Evolutionary conservation across 2,329 filamentous ascomycete species (phyloP), one percentile per base, ranked within the genome.

Genomic region (Trichoderma asperellum): DNA sequence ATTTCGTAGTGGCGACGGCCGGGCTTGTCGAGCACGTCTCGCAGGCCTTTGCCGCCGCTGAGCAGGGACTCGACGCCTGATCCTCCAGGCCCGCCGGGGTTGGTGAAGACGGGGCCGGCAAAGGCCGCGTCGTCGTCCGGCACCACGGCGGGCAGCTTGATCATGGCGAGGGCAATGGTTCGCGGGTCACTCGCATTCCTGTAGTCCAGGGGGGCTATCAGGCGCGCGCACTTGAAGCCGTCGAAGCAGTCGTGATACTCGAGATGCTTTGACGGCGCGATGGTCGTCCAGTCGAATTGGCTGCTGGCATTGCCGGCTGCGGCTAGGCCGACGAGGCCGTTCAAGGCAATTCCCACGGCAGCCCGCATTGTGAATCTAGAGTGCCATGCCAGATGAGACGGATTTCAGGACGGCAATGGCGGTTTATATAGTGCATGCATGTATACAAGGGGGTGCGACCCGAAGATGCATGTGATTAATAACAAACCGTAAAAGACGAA

Each of bases 81-180:
- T 18, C 75, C 80, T 34, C 82, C 81, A 0, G 83, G 83, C 0
- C 83, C 83, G 52, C 83, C 83, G 0, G 82, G 82, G 75, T 84
- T 84, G 58, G 74, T 73, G 71, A 84, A 76, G 52, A 84, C 74
- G 56, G 82, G 77, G 18, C 83, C 83, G 35, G 77, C 81, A 61
- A 81, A 84, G 47, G 75, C 70, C 2, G 79, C 75, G 68, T 82
- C 78, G n/a, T 73, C 52, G 34, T 79, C 75, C 10, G 77, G 68
- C 3, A 84, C 82, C 1, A 69, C 70, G 47, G 82, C 82, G 0
- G 81, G 80, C 10, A 80, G 76, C 64, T 79, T 80, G 56, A 80
- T 74, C 68, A 84, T 76, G 67, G 83, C 82, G 29, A 85, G 73
- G 11, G 78, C 76, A 12, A 81, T 77, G 0, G 74, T 77, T 58